phyloP scores from a whole-genome alignment of 2,329 filamentous ascomycete genomes.

The Alternaria ventricosa region DNA sequence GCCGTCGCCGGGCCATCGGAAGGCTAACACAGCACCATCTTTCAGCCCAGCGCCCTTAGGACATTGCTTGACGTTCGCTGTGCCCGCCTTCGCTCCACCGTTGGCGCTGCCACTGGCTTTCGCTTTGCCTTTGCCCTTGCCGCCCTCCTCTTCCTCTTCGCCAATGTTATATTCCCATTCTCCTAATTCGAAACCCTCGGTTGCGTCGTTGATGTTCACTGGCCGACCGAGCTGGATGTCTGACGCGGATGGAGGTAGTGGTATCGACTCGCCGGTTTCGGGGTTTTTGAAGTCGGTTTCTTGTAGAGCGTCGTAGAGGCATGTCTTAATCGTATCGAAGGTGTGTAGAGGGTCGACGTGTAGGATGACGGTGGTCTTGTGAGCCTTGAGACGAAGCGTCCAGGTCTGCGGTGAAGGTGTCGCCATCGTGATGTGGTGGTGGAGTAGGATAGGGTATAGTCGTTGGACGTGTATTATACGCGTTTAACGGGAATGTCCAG shows the following conservation, averaged over 20 bases:
- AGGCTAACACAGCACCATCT: conserved; percentile 46
- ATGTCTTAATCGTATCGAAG: conserved; percentile 49
- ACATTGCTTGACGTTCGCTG: conserved; percentile 31
- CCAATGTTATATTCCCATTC: conserved; percentile 39
- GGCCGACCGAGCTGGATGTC: conserved; percentile 53
- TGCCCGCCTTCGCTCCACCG: background rate
- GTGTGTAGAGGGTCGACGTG: conserved; percentile 53
- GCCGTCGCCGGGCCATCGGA: conserved; percentile 43
- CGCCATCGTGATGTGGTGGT: conserved; percentile 19
- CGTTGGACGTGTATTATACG: background rate
- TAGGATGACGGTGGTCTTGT: conserved; percentile 55
- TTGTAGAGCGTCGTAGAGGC: conserved; percentile 51
- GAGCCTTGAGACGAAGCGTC: conserved; percentile 57
- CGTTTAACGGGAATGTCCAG: background rate
- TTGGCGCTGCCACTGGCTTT: conserved; percentile 33
- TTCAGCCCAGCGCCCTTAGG: conserved; percentile 46
- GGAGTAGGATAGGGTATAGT: no score
- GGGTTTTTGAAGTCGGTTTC: conserved; percentile 45
- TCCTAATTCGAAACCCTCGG: conserved; percentile 48
- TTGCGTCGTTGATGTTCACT: conserved; percentile 49
- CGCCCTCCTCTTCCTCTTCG: conserved; percentile 36
- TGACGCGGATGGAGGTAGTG: conserved; percentile 48
- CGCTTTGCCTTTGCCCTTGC: conserved; percentile 51
- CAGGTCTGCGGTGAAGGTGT: conserved; percentile 38
- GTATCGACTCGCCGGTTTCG: conserved; percentile 41